Percentiles rank a stretch among this genome's conserved stretches.
Conservation (phyloP, 2,329 filamentous ascomycete genomes). For the Pseudocercospora fijiensis region DNA sequence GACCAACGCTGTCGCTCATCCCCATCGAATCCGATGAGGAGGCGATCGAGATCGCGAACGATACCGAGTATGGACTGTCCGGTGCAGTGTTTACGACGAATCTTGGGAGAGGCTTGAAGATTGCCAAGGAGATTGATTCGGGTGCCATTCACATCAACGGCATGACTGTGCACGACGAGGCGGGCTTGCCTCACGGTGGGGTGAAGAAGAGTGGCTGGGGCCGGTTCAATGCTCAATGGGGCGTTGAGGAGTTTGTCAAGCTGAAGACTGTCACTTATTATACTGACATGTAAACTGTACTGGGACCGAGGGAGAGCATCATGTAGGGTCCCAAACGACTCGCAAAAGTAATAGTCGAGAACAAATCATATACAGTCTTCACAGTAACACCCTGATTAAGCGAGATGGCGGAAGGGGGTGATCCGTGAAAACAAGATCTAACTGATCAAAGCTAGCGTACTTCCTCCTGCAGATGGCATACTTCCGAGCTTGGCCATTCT, state of each 20-base stretch:
- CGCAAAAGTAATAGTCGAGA: background rate
- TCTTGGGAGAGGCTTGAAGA: slow-evolving; percentile 49
- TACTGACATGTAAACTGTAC: slow-evolving; percentile 15
- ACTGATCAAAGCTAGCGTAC: too few species aligned
- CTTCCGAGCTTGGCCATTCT: background rate
- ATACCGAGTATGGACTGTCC: slow-evolving; percentile 74
- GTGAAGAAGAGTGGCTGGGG: slow-evolving; percentile 50
- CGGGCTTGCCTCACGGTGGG: slow-evolving; percentile 50
- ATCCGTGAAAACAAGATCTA: too few species aligned
- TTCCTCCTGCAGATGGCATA: background rate
- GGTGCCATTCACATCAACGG: slow-evolving; percentile 58
- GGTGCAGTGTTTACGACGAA: slow-evolving; percentile 72
- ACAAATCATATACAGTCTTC: background rate
- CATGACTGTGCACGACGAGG: slow-evolving; percentile 54
- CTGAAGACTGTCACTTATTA: slow-evolving; percentile 35
- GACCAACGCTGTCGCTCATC: slow-evolving; percentile 68
- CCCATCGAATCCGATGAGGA: slow-evolving; percentile 68
- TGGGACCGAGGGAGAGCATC: background rate
- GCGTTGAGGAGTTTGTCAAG: slow-evolving; percentile 26
- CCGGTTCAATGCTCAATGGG: slow-evolving; percentile 24
- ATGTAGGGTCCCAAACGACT: background rate
- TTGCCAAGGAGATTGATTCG: slow-evolving; percentile 54
- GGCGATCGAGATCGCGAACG: slow-evolving; percentile 71
- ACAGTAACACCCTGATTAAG: too few species aligned
- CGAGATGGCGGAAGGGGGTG: too few species aligned